phyloP scores from a whole-genome alignment of 2,329 filamentous ascomycete species.

The Teratosphaeria gauchensis region DNA sequence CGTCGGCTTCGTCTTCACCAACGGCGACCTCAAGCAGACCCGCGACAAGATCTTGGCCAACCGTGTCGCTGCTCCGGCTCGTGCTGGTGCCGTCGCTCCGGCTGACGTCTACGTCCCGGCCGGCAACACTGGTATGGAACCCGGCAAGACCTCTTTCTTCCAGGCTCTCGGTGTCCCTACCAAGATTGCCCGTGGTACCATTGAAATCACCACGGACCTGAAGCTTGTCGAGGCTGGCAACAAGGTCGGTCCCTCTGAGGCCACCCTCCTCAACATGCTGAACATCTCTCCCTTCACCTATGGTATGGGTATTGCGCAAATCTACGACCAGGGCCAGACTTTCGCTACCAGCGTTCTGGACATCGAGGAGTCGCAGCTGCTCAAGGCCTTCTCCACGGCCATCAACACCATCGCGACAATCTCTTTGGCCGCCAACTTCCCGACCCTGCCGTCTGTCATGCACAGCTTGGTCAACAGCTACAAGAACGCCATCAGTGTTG shows the following conservation, averaged over 20 bases:
- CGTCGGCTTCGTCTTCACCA: conserved; percentile 99
- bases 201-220: conserved; percentile 96
- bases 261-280: conserved; percentile 97
- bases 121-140: conserved; percentile 99
- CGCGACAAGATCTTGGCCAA: conserved; percentile 93
- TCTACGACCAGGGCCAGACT: conserved; percentile 94
- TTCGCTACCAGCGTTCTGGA: conserved; percentile 82
- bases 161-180: conserved; percentile 99
- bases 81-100: conserved; percentile 94
- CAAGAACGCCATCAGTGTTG: conserved; percentile 92
- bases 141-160: conserved; percentile 99
- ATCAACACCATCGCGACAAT: conserved; percentile 80
- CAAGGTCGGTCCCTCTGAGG: conserved; percentile 99
- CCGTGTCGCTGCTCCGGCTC: conserved; percentile 93
- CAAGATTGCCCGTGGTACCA: conserved; percentile 99
- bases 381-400: conserved; percentile 69
- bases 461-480: conserved; percentile 96
- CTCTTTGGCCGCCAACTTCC: conserved; percentile 88
- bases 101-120: conserved; percentile 89
- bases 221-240: conserved; percentile 88
- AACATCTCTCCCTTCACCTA: conserved; percentile 99
- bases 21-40: conserved; percentile 80
- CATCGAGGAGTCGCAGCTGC: conserved; percentile 88
- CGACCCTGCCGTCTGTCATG: conserved; percentile 87
- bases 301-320: conserved; percentile 90